Percentiles rank a stretch among this genome's conserved stretches.
These are phyloP conservation scores for Salvia splendens DNA, from an alignment of 257 asterid species.

Conservation along the genomic window DNA sequence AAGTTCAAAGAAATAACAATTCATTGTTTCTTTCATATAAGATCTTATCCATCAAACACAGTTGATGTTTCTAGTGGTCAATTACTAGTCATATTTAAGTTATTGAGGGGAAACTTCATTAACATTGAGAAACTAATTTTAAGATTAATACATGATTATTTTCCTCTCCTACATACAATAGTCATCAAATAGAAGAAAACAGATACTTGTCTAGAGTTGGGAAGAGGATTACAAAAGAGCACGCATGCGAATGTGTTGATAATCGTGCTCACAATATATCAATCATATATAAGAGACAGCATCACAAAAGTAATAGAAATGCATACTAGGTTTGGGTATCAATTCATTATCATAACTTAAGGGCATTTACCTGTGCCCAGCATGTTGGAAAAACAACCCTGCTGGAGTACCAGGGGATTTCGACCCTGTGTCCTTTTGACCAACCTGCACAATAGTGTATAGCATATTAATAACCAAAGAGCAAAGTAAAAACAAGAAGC, in stretches of 20 bases:
- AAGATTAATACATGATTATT: not conserved
- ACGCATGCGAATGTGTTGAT: not conserved
- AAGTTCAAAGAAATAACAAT: not conserved
- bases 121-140: not conserved
- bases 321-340: not conserved
- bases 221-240: not conserved
- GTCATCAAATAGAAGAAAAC: not conserved
- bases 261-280: not conserved
- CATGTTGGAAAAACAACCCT: conserved; percentile 96
- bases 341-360: conserved; percentile 9
- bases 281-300: conserved; percentile 4
- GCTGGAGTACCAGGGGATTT: conserved; percentile 60
- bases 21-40: not conserved
- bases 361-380: conserved; percentile 91
- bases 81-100: not conserved
- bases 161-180: not conserved
- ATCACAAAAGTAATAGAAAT: conserved; percentile 1
- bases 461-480: conserved; percentile 10
- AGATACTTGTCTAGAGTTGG: not conserved
- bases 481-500: conserved; percentile 20
- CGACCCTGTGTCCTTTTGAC: conserved; percentile 56
- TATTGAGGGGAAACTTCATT: not conserved
- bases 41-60: not conserved
- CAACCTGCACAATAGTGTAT: conserved; percentile 55
- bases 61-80: not conserved